These are phyloP conservation scores for Apiospora saccharicola DNA, from an alignment of 2,329 filamentous ascomycete genomes.

Conservation along the genomic window DNA sequence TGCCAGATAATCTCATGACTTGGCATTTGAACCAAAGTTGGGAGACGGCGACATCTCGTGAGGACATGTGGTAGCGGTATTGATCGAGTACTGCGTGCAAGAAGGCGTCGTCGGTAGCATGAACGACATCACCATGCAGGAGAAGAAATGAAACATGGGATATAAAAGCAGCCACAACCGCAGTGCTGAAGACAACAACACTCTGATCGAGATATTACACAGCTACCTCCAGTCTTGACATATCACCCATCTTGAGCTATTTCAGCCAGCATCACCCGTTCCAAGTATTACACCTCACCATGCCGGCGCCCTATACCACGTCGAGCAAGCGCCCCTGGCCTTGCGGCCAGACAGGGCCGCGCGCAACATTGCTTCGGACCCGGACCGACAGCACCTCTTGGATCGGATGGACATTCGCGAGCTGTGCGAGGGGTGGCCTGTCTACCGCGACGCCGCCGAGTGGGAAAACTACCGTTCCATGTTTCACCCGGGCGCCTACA, in stretches of 20 bases:
- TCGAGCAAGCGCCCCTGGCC: not conserved
- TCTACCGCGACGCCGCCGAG: constrained; percentile 52
- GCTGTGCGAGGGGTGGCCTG: not conserved
- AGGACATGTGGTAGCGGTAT: not conserved
- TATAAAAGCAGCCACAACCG: not conserved
- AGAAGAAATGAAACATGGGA: too few species aligned
- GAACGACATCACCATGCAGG: not conserved
- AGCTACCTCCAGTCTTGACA: not conserved
- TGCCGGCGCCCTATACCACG: not conserved
- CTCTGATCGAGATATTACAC: not conserved
- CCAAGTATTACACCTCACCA: not conserved
- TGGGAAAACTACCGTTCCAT: constrained; percentile 60
- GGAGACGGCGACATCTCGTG: not conserved
- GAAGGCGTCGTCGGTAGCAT: not conserved
- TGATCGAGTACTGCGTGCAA: not conserved
- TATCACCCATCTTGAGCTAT: not conserved
- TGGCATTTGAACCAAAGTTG: not conserved
- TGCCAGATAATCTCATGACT: not conserved
- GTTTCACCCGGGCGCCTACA: constrained; percentile 55
- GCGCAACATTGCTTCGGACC: not conserved
- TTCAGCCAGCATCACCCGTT: not conserved
- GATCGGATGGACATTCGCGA: constrained; percentile 7
- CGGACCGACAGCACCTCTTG: not conserved
- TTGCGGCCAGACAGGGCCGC: not conserved
- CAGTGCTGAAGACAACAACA: not conserved